These are phyloP conservation scores for Hypomyces rosellus DNA, from an alignment of 2,329 filamentous ascomycete genomes.

Conservation along the genomic window DNA sequence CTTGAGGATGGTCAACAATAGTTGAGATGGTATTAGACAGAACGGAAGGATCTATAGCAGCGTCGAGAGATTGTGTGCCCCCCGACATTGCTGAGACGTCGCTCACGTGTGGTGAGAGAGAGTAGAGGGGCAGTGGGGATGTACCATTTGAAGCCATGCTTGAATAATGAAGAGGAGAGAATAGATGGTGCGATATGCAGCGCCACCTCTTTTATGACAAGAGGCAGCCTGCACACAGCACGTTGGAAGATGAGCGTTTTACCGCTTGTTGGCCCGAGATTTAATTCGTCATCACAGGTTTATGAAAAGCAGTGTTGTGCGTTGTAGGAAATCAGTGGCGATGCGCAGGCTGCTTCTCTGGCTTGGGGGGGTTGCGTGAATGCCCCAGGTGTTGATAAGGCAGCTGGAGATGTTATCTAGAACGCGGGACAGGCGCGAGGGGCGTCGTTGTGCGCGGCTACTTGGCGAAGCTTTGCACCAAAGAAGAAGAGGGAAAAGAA, in stretches of 20 bases:
- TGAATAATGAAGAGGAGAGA: conserved; percentile 5
- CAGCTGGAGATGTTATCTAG: not conserved
- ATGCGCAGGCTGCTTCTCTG: not conserved
- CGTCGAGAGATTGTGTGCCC: not conserved
- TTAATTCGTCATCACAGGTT: conserved; percentile 6
- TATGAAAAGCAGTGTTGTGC: not conserved
- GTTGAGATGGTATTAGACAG: no score
- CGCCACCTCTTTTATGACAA: conserved; percentile 3
- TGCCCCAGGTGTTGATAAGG: not conserved
- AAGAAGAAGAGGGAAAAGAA: not conserved
- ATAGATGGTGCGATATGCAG: not conserved
- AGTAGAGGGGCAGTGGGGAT: conserved; percentile 2
- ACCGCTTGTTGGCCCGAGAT: conserved; percentile 6
- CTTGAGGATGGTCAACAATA: conserved; percentile 17
- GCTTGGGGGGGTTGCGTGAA: not conserved
- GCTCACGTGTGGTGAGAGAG: not conserved
- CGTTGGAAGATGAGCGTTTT: conserved; percentile 3
- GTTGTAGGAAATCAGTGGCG: not conserved
- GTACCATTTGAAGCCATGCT: conserved; percentile 29
- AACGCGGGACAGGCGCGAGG: not conserved
- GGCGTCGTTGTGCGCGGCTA: not conserved
- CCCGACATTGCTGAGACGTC: not conserved
- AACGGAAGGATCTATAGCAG: no score
- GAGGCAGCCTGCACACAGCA: conserved; percentile 2
- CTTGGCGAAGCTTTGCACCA: not conserved